Base-by-base conservation (phyloP, 805 yeast species). In the Saturnispora halmiae region DNA sequence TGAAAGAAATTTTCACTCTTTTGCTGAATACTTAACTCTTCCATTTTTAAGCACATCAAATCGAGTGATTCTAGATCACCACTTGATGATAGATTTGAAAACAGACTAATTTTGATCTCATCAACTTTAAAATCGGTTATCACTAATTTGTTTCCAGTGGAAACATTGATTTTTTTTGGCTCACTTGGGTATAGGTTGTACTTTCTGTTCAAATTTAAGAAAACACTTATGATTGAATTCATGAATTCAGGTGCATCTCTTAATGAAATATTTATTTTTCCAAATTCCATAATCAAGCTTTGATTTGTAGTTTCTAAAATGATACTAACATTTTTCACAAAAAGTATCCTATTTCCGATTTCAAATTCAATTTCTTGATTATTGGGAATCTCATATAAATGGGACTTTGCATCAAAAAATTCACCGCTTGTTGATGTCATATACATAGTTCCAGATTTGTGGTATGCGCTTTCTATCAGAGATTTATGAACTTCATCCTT, bases 391-490 rank as follows among this genome's bases (percentile, higher is more conserved):
- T 33, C 28, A 21, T 54, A 31, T 25, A 40, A 31, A 10, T 31
- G 34, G 2, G 49, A 41, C 14, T 36, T 24, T 7, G 49, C 51
- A 34, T 49, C 49, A 36, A 69, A 61, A 2, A 75, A 54, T 37
- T 72, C 69, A 0, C 84, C 76, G 9, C 80, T 66, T 15, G 37
- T 31, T 2, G 95, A 94, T 58, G 94, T 83, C 88, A 83, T 77
- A 54, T 82, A 85, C 15, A 84, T 69, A 3, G 51, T 34, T 1
- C 79, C 82, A 38, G 73, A 77, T 40, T 75, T 79, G 53, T 78
- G 79, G 28, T 77, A 64, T 61, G 75, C 70, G 50, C 86, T 79
- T 28, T 69, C 70, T 55, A 69, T 56, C 42, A 78, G 53, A 2
- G 60, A 58, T 10, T 43, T 42, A 13, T 46, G 57, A 54, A 68